phyloP scores from a whole-genome alignment of 495 filamentous ascomycete genomes.

The Astrothelium subdiscretum region DNA sequence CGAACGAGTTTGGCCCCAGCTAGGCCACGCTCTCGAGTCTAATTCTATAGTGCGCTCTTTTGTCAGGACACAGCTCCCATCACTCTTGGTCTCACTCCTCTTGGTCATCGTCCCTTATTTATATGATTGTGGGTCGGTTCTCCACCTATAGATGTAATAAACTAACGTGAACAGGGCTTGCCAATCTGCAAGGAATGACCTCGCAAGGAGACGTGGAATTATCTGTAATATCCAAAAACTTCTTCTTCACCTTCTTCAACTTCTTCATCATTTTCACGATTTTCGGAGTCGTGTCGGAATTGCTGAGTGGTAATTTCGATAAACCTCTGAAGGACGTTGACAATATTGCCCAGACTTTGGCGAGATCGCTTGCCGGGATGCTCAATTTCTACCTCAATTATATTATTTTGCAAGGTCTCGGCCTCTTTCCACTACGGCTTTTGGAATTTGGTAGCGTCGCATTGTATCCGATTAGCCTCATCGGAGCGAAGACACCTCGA shows the following conservation, averaged over 20 bases:
- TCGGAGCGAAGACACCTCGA: conserved; percentile 77
- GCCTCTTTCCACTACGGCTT: conserved; percentile 84
- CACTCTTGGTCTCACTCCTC: conserved; percentile 68
- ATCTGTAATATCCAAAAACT: conserved; percentile 94
- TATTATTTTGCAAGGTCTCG: conserved; percentile 84
- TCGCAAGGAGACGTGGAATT: conserved; percentile 92
- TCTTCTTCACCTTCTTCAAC: conserved; percentile 99
- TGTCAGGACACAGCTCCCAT: conserved; percentile 80
- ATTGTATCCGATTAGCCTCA: conserved; percentile 68
- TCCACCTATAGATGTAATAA: not conserved
- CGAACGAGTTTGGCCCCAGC: conserved; percentile 53
- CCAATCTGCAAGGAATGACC: conserved; percentile 83
- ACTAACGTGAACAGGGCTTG: conserved; percentile 43
- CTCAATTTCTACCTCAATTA: conserved; percentile 86
- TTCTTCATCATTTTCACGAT: conserved; percentile 91
- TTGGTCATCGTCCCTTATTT: conserved; percentile 85
- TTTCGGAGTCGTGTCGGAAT: conserved; percentile 66
- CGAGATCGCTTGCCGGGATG: conserved; percentile 58
- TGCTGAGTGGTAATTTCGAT: conserved; percentile 58
- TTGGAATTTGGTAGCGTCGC: conserved; percentile 79
- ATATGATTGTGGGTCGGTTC: conserved; percentile 60
- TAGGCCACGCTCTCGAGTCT: conserved; percentile 52
- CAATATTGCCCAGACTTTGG: conserved; percentile 63
- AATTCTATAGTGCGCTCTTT: conserved; percentile 62
- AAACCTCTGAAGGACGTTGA: conserved; percentile 67